phyloP scores from a whole-genome alignment of 225 moss, liverwort and hornwort genomes.

The Ulota crispa region DNA sequence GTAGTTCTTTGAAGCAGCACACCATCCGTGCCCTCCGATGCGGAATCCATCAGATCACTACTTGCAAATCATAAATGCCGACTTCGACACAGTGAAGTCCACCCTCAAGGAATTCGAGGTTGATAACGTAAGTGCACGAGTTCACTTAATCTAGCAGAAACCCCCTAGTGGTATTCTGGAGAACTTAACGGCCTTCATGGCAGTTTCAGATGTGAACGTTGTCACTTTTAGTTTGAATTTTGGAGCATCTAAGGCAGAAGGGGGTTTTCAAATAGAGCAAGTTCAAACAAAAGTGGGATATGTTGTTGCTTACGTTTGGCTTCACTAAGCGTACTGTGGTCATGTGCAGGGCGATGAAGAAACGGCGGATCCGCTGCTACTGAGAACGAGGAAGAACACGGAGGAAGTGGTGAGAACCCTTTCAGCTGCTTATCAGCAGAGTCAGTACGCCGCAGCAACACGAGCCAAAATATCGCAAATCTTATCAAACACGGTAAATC shows the following conservation, averaged over 20 bases:
- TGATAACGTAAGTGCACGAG: slow-evolving; percentile 14
- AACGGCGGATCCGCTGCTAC: slow-evolving; percentile 28
- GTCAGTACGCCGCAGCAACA: slow-evolving; percentile 33
- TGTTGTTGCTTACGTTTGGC: neutral
- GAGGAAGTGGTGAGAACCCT: slow-evolving; percentile 39
- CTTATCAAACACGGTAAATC: slow-evolving; percentile 21
- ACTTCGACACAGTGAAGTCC: slow-evolving; percentile 52
- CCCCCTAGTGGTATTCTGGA: too few species aligned
- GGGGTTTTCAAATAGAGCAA: too few species aligned
- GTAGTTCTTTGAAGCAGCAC: slow-evolving; percentile 47
- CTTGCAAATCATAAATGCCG: slow-evolving; percentile 53
- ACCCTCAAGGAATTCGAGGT: slow-evolving; percentile 28
- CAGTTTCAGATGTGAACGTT: too few species aligned
- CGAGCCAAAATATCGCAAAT: slow-evolving; percentile 34
- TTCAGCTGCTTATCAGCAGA: slow-evolving; percentile 32
- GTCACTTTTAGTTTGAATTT: too few species aligned
- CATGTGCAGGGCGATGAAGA: slow-evolving; percentile 19
- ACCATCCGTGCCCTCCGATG: slow-evolving; percentile 50
- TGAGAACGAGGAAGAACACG: slow-evolving; percentile 37
- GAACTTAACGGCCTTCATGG: too few species aligned
- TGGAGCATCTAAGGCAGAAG: too few species aligned
- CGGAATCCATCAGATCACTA: slow-evolving; percentile 59
- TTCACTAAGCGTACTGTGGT: neutral
- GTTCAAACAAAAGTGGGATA: too few species aligned
- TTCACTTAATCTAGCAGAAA: too few species aligned